Evolutionary conservation across 805 yeast genomes (phyloP).

Genomic region (Grigorovia jiainica): DNA sequence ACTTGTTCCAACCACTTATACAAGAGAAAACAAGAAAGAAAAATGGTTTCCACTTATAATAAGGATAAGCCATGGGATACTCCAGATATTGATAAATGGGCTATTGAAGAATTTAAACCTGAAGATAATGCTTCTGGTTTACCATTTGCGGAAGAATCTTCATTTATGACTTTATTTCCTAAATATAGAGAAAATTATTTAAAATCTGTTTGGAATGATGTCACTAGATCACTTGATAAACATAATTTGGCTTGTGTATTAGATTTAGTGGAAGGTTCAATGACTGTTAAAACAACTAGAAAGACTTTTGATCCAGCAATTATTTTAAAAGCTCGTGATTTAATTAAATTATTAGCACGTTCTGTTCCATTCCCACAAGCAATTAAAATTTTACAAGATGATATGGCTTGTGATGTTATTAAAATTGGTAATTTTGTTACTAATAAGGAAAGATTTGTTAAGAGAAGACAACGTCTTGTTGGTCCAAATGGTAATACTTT

Average conservation of each 20-base stretch:
- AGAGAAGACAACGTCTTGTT: constrained; percentile 90
- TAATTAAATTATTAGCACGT: constrained; percentile 86
- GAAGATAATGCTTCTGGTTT: constrained; percentile 82
- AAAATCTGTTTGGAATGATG: constrained; percentile 88
- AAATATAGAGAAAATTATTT: constrained; percentile 90
- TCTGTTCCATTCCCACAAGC: constrained; percentile 98
- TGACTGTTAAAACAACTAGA: constrained; percentile 93
- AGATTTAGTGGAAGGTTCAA: constrained; percentile 90
- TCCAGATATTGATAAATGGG: constrained; percentile 90
- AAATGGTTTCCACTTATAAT: constrained; percentile 90
- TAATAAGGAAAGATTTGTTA: constrained; percentile 88
- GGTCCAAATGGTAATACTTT: constrained; percentile 97
- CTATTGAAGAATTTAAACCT: constrained; percentile 74
- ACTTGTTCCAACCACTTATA: no score
- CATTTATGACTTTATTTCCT: constrained; percentile 91
- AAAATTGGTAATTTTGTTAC: constrained; percentile 85
- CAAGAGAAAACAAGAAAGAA: background rate
- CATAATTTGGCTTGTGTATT: constrained; percentile 74
- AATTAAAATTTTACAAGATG: constrained; percentile 81
- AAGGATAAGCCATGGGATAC: constrained; percentile 98
- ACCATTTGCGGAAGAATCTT: constrained; percentile 91
- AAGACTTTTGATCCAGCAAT: constrained; percentile 93
- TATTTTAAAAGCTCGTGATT: constrained; percentile 87
- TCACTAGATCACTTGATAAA: constrained; percentile 66
- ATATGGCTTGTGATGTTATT: constrained; percentile 89